Base-by-base conservation (phyloP, 768 basidiomycete species). In the Phaeotremella fagi region DNA sequence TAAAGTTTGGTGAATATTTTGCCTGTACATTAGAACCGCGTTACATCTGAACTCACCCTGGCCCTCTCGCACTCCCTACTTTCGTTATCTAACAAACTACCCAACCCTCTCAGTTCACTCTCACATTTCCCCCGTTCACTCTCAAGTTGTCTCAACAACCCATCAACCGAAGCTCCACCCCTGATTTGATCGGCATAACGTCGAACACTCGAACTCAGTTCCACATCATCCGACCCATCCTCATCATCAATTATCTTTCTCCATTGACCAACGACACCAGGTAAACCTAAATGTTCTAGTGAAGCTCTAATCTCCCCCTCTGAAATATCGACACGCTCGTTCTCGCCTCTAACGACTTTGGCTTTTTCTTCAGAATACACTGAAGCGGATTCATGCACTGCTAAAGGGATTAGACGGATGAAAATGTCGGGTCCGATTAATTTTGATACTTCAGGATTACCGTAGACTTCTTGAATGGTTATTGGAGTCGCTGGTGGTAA, bases 321-420 rank as follows among this genome's bases (percentile, higher is more conserved):
- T 0, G 86, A 85, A 22, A 82, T 77, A 58, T 97, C 92, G 0
- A 84, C 85, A 48, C 83, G 82, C 78, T 97, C 94, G 6, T 86
- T 87, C 72, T 98, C 91, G 4, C 79, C 82, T 35, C 95, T 80
- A 6, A 91, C 90, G 24, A 88, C 70, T 75, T 99, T 98, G 20
- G 94, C 95, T 77, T 98, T 98, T 77, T 99, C 95, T 74, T 99
- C 95, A 0, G 90, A 94, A 74, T 99, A 99, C 14, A 99, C 84
- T 54, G 86, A 88, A 14, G 94, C 94, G 59, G 87, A 88, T 76
- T 97, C 92, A 70, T 97, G 92, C 4, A 99, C 90, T 62, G 87
- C 87, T 38, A 99, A 78, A 12, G 95, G 95, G 28, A 99, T 81
- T 3, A 99, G 81, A 38, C 84, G 80, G 55, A 83, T 71, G 74